phyloP scores from a whole-genome alignment of 768 basidiomycete species.

The Boletus sensibilis region DNA sequence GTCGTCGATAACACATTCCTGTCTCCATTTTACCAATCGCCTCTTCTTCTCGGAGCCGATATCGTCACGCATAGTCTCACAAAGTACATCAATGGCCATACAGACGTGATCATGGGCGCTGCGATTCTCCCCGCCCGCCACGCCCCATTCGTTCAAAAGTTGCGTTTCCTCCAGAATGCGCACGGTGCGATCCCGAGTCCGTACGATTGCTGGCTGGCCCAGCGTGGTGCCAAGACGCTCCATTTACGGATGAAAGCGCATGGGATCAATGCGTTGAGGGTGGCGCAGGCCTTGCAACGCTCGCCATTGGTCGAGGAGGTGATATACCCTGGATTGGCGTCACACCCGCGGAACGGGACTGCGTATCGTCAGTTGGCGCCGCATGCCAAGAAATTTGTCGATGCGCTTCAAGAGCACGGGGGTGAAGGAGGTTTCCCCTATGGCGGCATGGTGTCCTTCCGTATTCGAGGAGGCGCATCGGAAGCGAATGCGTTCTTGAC shows the following conservation, averaged over 20 bases:
- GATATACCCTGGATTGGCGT: conserved; percentile 79
- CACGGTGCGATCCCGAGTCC: conserved; percentile 82
- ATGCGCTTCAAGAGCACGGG: conserved; percentile 32
- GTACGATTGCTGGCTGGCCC: conserved; percentile 87
- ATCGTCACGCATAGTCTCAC: conserved; percentile 81
- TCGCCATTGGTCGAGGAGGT: conserved; percentile 71
- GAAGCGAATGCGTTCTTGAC: conserved; percentile 70
- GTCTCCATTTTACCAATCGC: conserved; percentile 88
- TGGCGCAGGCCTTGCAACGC: conserved; percentile 61
- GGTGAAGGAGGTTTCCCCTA: conserved; percentile 70
- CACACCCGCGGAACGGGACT: conserved; percentile 62
- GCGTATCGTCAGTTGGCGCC: conserved; percentile 64
- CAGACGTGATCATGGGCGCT: conserved; percentile 89
- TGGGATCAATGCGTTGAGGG: conserved; percentile 74
- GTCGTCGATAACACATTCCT: conserved; percentile 95
- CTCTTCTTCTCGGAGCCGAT: conserved; percentile 82
- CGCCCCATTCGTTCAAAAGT: conserved; percentile 44
- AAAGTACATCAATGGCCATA: conserved; percentile 94
- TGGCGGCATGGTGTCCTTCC: conserved; percentile 85
- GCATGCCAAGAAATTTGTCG: conserved; percentile 67
- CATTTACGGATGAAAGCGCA: conserved; percentile 85
- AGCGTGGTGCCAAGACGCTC: conserved; percentile 90
- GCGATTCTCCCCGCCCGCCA: conserved; percentile 65
- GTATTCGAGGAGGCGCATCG: conserved; percentile 48
- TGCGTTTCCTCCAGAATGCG: conserved; percentile 90